A percentile compares a stretch with the other conserved stretches of the same genome.
phyloP scores from a whole-genome alignment of 805 yeast species.

The Kluyveromyces dobzhanskii region DNA sequence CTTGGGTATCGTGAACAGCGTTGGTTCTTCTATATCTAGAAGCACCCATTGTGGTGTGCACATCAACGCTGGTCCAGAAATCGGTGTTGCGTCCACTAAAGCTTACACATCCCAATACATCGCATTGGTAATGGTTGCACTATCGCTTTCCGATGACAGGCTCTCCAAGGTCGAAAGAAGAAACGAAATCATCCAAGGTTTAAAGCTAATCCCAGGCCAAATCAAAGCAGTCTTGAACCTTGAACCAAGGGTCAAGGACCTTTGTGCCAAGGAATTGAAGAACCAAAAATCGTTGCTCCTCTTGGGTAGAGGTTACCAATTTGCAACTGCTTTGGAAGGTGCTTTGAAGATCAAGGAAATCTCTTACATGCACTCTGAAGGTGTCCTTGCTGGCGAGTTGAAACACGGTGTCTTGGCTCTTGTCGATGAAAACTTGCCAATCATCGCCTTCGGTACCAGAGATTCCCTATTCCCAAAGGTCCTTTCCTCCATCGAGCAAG shows the following conservation, averaged over 20 bases:
- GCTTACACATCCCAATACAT: conserved; percentile 98
- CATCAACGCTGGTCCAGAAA: conserved; percentile 98
- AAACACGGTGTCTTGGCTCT: conserved; percentile 97
- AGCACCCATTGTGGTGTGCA: conserved; percentile 99
- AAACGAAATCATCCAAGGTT: conserved; percentile 75
- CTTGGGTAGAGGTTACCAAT: conserved; percentile 96
- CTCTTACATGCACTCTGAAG: conserved; percentile 98
- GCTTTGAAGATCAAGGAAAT: conserved; percentile 97
- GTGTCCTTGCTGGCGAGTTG: conserved; percentile 97
- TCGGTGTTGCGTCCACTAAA: conserved; percentile 98
- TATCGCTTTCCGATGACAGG: conserved; percentile 88
- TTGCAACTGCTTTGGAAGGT: conserved; percentile 96
- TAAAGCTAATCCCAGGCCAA: conserved; percentile 76
- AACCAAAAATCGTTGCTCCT: conserved; percentile 80
- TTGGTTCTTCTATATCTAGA: conserved; percentile 94
- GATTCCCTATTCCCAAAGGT: conserved; percentile 95
- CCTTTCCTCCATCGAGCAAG: conserved; percentile 92
- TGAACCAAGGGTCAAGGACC: conserved; percentile 62
- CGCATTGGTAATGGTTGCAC: conserved; percentile 93
- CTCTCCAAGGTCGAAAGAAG: conserved; percentile 72
- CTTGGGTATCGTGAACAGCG: conserved; percentile 95
- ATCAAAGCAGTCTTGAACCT: conserved; percentile 68
- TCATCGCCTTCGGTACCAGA: conserved; percentile 91
- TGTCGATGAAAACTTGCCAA: conserved; percentile 89
- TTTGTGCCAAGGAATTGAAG: conserved; percentile 67